Evolutionary conservation across 176 grass and related monocot genomes (phyloP).

Genomic region (Raddia distichophylla): DNA sequence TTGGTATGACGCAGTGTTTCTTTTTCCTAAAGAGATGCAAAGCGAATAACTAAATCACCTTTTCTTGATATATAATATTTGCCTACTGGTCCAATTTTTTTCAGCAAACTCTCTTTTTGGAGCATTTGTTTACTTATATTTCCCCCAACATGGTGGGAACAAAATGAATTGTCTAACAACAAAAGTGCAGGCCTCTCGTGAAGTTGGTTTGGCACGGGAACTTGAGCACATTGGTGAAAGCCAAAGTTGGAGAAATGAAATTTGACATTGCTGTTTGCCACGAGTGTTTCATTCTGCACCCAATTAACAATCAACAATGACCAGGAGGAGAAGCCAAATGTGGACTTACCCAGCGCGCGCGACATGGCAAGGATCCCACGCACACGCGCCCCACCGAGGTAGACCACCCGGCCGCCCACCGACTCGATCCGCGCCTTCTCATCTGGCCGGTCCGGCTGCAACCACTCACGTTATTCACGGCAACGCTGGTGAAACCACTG

Average conservation of each 20-base stretch:
- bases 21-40: background rate
- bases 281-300: no score
- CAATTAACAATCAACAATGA: background rate
- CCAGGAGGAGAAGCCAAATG: background rate
- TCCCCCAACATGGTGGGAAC: constrained; percentile 7
- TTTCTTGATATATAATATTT: constrained; percentile 5
- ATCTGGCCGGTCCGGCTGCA: constrained; percentile 75
- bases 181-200: no score
- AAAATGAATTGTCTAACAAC: constrained; percentile 13
- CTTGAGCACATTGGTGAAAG: background rate
- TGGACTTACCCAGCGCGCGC: constrained; percentile 65
- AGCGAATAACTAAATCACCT: background rate
- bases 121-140: background rate
- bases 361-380: constrained; percentile 97
- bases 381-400: constrained; percentile 65
- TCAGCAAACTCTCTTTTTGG: background rate
- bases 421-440: constrained; percentile 76
- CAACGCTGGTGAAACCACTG: no score
- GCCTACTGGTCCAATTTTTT: background rate
- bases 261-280: no score
- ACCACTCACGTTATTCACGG: background rate
- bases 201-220: background rate
- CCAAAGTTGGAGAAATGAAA: background rate
- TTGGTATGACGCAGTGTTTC: background rate
- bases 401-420: constrained; percentile 64